phyloP scores from a whole-genome alignment of 768 basidiomycete species.

The Leucocoprinus sp. region DNA sequence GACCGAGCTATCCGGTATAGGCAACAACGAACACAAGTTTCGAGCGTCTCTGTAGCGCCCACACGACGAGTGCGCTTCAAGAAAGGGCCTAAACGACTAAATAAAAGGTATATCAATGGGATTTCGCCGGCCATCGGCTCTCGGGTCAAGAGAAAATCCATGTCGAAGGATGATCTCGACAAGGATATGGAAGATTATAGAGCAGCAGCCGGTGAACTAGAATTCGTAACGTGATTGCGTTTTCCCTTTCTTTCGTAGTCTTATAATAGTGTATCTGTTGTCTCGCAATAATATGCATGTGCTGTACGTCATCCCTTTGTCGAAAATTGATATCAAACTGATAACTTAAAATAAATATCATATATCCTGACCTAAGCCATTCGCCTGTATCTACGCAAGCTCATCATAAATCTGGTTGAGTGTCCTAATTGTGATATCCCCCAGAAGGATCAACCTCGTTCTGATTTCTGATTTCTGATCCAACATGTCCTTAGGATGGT shows the following conservation, averaged over 20 bases:
- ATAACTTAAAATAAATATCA: neutral
- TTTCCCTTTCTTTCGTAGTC: neutral
- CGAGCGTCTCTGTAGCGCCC: slow-evolving; percentile 18
- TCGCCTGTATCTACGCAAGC: too few relatives aligned
- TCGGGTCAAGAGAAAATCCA: slow-evolving; percentile 10
- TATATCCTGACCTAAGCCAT: neutral
- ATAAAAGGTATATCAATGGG: slow-evolving; percentile 33
- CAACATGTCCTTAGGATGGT: slow-evolving; percentile 52
- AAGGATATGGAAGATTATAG: slow-evolving; percentile 78
- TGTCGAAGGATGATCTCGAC: slow-evolving; percentile 55
- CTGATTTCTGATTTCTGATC: neutral
- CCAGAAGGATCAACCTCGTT: too few relatives aligned
- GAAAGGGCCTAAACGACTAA: slow-evolving; percentile 69
- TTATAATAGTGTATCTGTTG: too few relatives aligned
- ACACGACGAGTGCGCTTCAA: slow-evolving; percentile 42
- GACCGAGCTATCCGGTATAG: neutral
- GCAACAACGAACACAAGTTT: slow-evolving; percentile 10
- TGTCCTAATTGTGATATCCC: too few relatives aligned
- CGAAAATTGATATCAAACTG: neutral
- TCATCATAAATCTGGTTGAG: too few relatives aligned
- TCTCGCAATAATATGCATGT: too few relatives aligned
- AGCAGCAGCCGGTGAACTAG: slow-evolving; percentile 27
- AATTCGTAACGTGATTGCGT: slow-evolving; percentile 6
- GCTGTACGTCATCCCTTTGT: neutral
- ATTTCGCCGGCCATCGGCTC: neutral